A percentile compares a stretch with the other conserved stretches of the same genome.
Conservation (phyloP, 2,329 filamentous ascomycete species). For the Sclerotiophoma versabilis region DNA sequence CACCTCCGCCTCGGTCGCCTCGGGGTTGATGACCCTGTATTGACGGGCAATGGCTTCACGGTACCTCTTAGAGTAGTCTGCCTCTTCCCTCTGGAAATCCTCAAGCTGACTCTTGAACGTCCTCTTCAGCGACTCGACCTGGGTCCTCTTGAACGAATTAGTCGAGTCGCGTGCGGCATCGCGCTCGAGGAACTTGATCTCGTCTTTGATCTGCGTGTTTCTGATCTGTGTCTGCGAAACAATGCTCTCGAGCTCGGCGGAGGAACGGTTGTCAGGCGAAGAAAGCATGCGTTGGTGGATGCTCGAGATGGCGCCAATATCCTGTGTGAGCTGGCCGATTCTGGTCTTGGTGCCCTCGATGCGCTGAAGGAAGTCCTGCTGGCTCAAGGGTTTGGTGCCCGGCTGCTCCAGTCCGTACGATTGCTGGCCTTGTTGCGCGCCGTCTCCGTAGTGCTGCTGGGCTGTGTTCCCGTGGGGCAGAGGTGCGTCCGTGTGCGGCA, state of each 20-base stretch:
- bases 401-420: constrained; percentile 60
- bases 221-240: constrained; percentile 74
- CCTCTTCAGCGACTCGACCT: constrained; percentile 72
- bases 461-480: constrained; percentile 34
- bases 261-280: constrained; percentile 64
- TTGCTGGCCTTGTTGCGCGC: constrained; percentile 31
- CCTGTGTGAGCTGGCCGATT: constrained; percentile 70
- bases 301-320: constrained; percentile 71
- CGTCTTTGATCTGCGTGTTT: constrained; percentile 78
- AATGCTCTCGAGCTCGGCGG: constrained; percentile 68
- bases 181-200: constrained; percentile 77
- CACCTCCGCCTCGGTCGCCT: constrained; percentile 77
- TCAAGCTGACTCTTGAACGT: constrained; percentile 76
- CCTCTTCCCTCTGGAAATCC: constrained; percentile 75
- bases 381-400: constrained; percentile 59
- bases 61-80: constrained; percentile 73
- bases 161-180: constrained; percentile 71
- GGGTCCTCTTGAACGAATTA: constrained; percentile 72
- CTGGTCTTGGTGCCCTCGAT: constrained; percentile 71
- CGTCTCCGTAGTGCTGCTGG: constrained; percentile 50
- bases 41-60: constrained; percentile 81
- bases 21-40: constrained; percentile 81
- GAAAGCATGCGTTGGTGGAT: constrained; percentile 76
- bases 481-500: constrained; percentile 27
- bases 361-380: constrained; percentile 72